Base-by-base conservation (phyloP, 2,329 filamentous ascomycete genomes). In the Niveomyces coronatus region DNA sequence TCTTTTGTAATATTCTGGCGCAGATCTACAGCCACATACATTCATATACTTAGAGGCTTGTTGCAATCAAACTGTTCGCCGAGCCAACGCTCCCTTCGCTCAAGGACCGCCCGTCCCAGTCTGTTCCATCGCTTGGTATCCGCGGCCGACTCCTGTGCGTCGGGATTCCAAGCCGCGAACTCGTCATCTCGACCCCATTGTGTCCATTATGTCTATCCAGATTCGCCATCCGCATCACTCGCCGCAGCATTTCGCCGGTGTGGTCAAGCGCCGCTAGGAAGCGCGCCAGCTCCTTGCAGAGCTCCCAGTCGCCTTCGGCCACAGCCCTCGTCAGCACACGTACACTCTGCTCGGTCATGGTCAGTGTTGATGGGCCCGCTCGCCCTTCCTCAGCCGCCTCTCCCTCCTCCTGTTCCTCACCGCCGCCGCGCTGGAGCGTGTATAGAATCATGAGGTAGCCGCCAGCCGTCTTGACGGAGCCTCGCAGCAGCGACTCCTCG, bases 381-480 rank as follows among this genome's bases (percentile, higher is more conserved):
- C n/a, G n/a, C n/a, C n/a, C n/a, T n/a, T n/a, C n/a, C n/a, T n/a
- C n/a, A n/a, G n/a, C n/a, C n/a, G n/a, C n/a, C n/a, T n/a, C n/a
- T n/a, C n/a, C n/a, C n/a, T n/a, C n/a, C n/a, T n/a, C n/a, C n/a
- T n/a, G n/a, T n/a, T n/a, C n/a, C n/a, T n/a, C n/a, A n/a, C n/a
- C n/a, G n/a, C n/a, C n/a, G n/a, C n/a, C n/a, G n/a, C n/a, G n/a
- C n/a, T n/a, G n/a, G n/a, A 83, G 70, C 0, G 87, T 93, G 54
- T 98, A 89, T 24, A 98, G 67, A 24, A 98, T 85, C 14, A 98
- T 76, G n/a, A 98, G 71, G 57, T 96, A 98, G 1, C 93, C 91
- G 9, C 88, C 89, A 2, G 91, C 93, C 5, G 91, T 98, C 61
- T 96, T 96, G 35, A 98, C 67, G 4, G 82, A 85, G 3, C 85